phyloP scores from a whole-genome alignment of 352 stramenopile species.

The Phytophthora foliorum region DNA sequence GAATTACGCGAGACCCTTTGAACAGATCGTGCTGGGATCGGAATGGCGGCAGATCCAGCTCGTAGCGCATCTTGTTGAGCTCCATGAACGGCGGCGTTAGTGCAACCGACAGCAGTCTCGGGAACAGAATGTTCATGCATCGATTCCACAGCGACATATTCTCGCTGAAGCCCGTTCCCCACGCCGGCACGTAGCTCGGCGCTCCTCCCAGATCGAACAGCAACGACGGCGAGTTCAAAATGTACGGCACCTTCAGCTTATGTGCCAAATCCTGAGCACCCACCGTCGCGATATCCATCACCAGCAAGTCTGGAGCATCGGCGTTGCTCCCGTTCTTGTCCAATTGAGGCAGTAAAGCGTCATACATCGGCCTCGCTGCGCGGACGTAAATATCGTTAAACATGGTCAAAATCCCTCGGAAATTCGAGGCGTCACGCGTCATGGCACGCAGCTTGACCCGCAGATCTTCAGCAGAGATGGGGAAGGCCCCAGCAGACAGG shows the following conservation, averaged over 20 bases:
- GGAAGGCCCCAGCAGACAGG: conserved; percentile 78
- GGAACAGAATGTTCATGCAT: conserved; percentile 92
- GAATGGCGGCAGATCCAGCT: conserved; percentile 77
- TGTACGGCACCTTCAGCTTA: conserved; percentile 76
- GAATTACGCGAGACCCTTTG: conserved; percentile 81
- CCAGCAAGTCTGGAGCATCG: conserved; percentile 65
- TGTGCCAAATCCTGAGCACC: conserved; percentile 84
- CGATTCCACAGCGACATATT: conserved; percentile 91
- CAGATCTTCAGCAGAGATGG: conserved; percentile 79
- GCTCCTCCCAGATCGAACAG: conserved; percentile 82
- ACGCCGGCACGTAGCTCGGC: conserved; percentile 85
- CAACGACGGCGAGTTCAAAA: conserved; percentile 90
- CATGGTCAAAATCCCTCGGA: conserved; percentile 89
- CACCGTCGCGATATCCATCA: conserved; percentile 87
- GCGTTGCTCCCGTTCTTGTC: conserved; percentile 24
- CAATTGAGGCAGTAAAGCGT: conserved; percentile 69
- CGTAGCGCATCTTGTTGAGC: conserved; percentile 88
- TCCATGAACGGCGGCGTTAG: conserved; percentile 92
- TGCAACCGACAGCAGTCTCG: conserved; percentile 82
- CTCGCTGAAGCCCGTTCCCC: conserved; percentile 84
- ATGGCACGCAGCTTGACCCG: conserved; percentile 78
- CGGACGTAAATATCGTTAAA: conserved; percentile 91
- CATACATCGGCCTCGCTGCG: conserved; percentile 82
- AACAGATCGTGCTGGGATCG: conserved; percentile 91
- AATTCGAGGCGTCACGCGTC: conserved; percentile 86